Percentiles rank a stretch among this genome's conserved stretches.
Conservation (phyloP, 1,284 basidiomycete species). For the Trichosporon inkin region DNA sequence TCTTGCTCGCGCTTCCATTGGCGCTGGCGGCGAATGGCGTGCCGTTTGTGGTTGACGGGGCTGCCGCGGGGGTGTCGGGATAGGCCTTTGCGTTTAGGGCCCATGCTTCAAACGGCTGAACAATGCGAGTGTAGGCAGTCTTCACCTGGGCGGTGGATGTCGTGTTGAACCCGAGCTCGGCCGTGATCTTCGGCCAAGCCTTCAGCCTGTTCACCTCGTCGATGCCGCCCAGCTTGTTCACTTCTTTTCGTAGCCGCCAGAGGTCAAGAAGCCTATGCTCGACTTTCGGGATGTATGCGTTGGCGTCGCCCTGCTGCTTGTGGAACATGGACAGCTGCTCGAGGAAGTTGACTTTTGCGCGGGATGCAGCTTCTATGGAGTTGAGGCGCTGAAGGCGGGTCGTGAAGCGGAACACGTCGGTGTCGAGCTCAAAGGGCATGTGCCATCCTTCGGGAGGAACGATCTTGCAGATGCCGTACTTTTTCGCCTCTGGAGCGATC, state of each 20-base stretch:
- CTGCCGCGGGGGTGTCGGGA: slow-evolving; percentile 30
- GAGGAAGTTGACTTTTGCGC: slow-evolving; percentile 94
- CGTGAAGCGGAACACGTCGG: slow-evolving; percentile 72
- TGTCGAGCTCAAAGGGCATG: slow-evolving; percentile 95
- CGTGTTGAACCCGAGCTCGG: slow-evolving; percentile 67
- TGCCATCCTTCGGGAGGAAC: slow-evolving; percentile 90
- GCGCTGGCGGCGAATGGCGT: slow-evolving; percentile 5
- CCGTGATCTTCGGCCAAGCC: slow-evolving; percentile 81
- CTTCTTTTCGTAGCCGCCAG: slow-evolving; percentile 87
- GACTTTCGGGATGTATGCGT: slow-evolving; percentile 84
- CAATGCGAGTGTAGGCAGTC: slow-evolving; percentile 82
- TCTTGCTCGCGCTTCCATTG: slow-evolving; percentile 22
- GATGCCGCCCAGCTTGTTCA: slow-evolving; percentile 80
- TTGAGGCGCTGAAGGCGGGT: slow-evolving; percentile 92
- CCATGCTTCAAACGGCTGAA: slow-evolving; percentile 91
- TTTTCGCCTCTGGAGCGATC: slow-evolving; percentile 68
- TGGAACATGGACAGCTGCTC: slow-evolving; percentile 93
- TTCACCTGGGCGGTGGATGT: slow-evolving; percentile 64
- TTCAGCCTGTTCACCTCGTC: slow-evolving; percentile 67
- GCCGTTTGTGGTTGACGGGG: not conserved
- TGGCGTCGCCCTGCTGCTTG: slow-evolving; percentile 79
- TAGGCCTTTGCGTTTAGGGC: slow-evolving; percentile 64
- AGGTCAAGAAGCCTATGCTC: slow-evolving; percentile 88
- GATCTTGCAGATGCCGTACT: slow-evolving; percentile 93
- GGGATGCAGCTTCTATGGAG: slow-evolving; percentile 92